phyloP scores from a whole-genome alignment of 2,329 filamentous ascomycete genomes.

The Venturia effusa region DNA sequence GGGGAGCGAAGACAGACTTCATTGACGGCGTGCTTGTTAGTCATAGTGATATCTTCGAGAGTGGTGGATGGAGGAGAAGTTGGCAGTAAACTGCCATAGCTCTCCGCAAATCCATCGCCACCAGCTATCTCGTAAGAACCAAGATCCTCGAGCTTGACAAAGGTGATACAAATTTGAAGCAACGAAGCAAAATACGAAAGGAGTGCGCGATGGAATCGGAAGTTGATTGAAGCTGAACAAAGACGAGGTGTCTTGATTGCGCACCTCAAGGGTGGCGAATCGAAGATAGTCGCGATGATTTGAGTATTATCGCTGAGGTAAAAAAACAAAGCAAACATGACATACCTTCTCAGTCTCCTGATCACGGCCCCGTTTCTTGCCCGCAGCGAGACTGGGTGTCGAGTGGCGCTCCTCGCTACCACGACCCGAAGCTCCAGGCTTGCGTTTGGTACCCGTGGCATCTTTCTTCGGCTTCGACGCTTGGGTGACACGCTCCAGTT shows the following conservation, averaged over 20 bases:
- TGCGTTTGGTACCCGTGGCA: slow-evolving; percentile 36
- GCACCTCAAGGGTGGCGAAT: neutral
- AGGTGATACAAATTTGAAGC: neutral
- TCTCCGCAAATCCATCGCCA: neutral
- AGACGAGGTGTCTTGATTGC: neutral
- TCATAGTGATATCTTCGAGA: neutral
- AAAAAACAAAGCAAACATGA: neutral
- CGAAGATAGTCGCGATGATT: neutral
- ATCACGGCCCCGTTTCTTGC: slow-evolving; percentile 65
- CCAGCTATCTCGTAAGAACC: neutral
- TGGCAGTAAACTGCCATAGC: neutral
- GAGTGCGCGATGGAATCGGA: neutral
- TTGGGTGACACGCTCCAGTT: slow-evolving; percentile 50
- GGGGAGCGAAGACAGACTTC: neutral
- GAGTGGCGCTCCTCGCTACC: slow-evolving; percentile 70
- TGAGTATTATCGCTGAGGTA: neutral
- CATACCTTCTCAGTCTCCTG: slow-evolving; percentile 70
- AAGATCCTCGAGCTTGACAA: neutral
- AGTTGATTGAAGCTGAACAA: neutral
- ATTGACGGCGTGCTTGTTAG: neutral
- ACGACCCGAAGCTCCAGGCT: slow-evolving; percentile 49
- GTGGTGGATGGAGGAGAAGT: neutral
- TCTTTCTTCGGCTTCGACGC: slow-evolving; percentile 26
- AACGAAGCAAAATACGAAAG: neutral
- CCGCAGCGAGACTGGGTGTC: slow-evolving; percentile 45